Conservation (phyloP, 306 rosid species). For the Acacia confusa region DNA sequence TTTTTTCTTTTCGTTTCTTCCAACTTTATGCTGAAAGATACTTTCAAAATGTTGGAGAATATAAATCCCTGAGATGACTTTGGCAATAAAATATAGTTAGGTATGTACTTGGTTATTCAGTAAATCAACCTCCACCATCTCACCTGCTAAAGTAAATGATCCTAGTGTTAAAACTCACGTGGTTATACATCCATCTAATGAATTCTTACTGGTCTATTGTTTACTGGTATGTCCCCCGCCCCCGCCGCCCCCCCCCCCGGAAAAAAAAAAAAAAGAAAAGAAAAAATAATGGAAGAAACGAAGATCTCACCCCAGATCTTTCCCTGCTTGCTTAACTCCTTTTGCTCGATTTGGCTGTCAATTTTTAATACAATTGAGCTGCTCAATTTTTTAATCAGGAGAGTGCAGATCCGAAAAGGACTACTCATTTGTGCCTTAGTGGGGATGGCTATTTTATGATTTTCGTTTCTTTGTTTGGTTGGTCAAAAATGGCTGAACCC, state of each 20-base stretch:
- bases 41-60: neutral
- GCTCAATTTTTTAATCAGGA: neutral
- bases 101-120: neutral
- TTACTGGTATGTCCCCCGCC: neutral
- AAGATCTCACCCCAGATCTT: neutral
- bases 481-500: slow-evolving; percentile 29
- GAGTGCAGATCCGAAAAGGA: slow-evolving; percentile 15
- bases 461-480: slow-evolving; percentile 8
- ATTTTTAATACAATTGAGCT: neutral
- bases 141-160: neutral
- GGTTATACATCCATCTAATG: neutral
- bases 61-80: neutral
- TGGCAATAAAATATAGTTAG: neutral
- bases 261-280: neutral
- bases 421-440: slow-evolving; percentile 37
- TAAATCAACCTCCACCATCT: neutral
- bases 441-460: slow-evolving; percentile 24
- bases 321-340: neutral
- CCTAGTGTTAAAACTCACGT: neutral
- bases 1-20: too few species aligned
- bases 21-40: neutral
- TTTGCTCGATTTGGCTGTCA: neutral
- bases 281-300: neutral
- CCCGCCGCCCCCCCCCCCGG: too few species aligned
- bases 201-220: neutral